Conservation (phyloP, 2,329 filamentous ascomycete genomes). For the Colletotrichum filicis region DNA sequence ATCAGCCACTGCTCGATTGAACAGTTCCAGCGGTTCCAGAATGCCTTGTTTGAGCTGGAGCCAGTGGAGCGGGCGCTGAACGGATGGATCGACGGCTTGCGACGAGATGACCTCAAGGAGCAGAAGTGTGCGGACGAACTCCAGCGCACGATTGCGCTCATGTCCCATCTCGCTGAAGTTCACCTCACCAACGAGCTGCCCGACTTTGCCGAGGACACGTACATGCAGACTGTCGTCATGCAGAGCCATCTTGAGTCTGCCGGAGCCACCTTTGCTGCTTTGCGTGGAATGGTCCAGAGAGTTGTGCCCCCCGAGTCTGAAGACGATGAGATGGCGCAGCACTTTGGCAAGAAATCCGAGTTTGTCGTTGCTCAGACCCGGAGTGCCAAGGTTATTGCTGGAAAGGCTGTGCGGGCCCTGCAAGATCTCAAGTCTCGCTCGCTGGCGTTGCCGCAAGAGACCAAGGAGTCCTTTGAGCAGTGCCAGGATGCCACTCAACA, state of each 20-base stretch:
- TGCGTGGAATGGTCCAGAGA: conserved; percentile 74
- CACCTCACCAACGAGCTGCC: conserved; percentile 78
- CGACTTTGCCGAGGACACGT: conserved; percentile 80
- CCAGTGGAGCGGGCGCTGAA: conserved; percentile 92
- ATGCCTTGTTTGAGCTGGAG: conserved; percentile 86
- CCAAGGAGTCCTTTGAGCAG: conserved; percentile 74
- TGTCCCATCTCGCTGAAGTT: conserved; percentile 87
- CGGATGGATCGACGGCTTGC: conserved; percentile 85
- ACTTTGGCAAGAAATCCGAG: conserved; percentile 78
- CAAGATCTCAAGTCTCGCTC: conserved; percentile 82
- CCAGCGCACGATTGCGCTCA: conserved; percentile 84
- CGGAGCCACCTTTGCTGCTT: conserved; percentile 72
- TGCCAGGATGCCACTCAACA: conserved; percentile 73
- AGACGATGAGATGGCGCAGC: conserved; percentile 74
- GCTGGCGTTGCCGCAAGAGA: conserved; percentile 77
- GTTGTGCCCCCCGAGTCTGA: conserved; percentile 65
- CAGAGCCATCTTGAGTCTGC: conserved; percentile 86
- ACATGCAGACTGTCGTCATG: conserved; percentile 80
- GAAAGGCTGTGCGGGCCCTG: conserved; percentile 80
- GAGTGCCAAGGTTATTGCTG: conserved; percentile 84
- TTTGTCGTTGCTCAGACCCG: conserved; percentile 79
- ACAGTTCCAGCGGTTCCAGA: conserved; percentile 82
- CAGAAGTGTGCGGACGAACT: conserved; percentile 84
- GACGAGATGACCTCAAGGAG: conserved; percentile 87
- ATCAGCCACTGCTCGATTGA: conserved; percentile 82